Evolutionary conservation across 75 land plant genomes (phyloP), one percentile per base, ranked within the genome.

Genomic region (Gnetum montanum): DNA sequence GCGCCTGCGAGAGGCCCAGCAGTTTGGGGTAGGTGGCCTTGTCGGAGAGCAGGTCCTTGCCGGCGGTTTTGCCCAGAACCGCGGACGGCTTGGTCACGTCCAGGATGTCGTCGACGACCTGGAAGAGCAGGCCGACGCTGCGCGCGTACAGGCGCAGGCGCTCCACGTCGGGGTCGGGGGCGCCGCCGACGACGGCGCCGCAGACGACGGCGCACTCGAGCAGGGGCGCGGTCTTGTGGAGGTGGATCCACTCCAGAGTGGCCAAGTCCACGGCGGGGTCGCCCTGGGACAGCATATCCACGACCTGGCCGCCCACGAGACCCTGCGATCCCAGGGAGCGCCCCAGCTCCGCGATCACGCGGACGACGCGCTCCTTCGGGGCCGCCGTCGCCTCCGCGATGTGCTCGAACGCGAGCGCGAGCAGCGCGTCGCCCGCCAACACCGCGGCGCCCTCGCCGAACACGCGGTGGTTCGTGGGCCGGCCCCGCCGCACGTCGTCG

Each of bases 61-160:
- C 92, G 0, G 92, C 85, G 20, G 84, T 84, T 67, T 84, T 84
- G 12, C 88, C 96, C 52, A 90, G 60, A 53, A 86, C 91, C 25
- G 69, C 23, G 13, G 92, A 86, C 4, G 87, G 77, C 57, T 62
- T 86, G n/a, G 96, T 90, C 16, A 90, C 87, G 59, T 90, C 96
- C 1, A 90, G 70, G n/a, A 90, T 90, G 56, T 90, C 91, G 56
- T 90, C 91, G 38, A 90, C 91, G 15, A 90, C 91, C 62, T 88
- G 93, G 69, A 80, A 84, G 59, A 84, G 58, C 24, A 84, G 54
- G 25, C 88, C 93, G 25, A 84, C 67, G 31, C 38, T 61, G 37
- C 75, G 60, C 1, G 93, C 78, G 45, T 74, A 88, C n/a, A 20
- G n/a, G 20, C 82, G 46, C 49, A 77, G 40, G 34, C 58, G 73